These are phyloP conservation scores for Boletus huronensis DNA, from an alignment of 768 basidiomycete species.

Conservation along the genomic window DNA sequence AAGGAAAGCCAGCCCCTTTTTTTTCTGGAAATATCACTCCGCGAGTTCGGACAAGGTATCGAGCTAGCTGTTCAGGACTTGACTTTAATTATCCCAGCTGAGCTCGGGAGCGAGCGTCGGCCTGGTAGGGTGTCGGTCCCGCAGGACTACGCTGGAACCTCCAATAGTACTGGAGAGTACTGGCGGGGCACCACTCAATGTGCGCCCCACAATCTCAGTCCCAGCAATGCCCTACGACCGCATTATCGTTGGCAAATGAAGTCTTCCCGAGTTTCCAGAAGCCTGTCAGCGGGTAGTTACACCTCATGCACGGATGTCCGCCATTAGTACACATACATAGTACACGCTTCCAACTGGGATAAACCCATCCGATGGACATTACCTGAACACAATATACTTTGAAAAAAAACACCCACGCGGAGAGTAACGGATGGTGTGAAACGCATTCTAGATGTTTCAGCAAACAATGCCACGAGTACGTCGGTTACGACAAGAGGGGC, in stretches of 20 bases:
- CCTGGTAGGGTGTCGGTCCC: slow-evolving; percentile 2
- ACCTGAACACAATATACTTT: background rate
- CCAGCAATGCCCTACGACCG: background rate
- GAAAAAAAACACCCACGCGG: background rate
- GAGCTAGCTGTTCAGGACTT: background rate
- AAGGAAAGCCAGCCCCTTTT: background rate
- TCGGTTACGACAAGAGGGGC: slow-evolving; percentile 8
- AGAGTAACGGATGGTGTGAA: background rate
- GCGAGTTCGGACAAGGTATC: background rate
- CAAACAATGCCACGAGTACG: slow-evolving; percentile 2
- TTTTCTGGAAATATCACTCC: background rate
- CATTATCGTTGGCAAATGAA: slow-evolving; percentile 2
- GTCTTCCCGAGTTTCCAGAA: background rate
- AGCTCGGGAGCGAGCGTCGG: background rate
- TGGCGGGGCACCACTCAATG: slow-evolving; percentile 2
- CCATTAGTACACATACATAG: background rate
- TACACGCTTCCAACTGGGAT: background rate
- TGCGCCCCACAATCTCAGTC: background rate
- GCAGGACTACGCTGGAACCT: background rate
- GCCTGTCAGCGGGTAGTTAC: background rate
- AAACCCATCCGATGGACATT: background rate
- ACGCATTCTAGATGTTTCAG: slow-evolving; percentile 5
- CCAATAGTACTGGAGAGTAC: background rate
- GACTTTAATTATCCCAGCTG: background rate
- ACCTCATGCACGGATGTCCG: slow-evolving; percentile 1